phyloP scores from a whole-genome alignment of 2,329 filamentous ascomycete genomes.

The Blastomyces percursus region DNA sequence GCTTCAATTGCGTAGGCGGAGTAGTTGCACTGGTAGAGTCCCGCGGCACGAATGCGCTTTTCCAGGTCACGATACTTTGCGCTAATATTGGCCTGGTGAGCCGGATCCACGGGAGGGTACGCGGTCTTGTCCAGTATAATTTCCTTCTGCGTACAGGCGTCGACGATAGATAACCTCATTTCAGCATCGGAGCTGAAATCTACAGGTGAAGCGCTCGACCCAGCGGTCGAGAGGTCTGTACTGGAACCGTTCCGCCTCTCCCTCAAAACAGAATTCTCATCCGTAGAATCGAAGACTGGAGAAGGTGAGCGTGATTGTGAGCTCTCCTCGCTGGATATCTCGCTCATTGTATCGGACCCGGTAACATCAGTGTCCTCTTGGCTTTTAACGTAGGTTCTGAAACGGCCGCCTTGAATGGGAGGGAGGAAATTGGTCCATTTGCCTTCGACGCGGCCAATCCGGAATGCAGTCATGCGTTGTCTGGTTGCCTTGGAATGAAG shows the following conservation, averaged over 20 bases:
- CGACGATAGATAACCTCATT: conserved; percentile 50
- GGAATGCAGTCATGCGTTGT: conserved; percentile 65
- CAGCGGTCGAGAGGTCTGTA: not conserved
- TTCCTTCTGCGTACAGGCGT: conserved; percentile 61
- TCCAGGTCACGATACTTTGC: conserved; percentile 68
- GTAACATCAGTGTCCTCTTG: conserved; percentile 32
- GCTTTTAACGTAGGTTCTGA: conserved; percentile 45
- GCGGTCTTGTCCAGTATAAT: conserved; percentile 63
- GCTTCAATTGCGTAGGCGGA: conserved; percentile 64
- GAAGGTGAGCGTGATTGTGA: conserved; percentile 48
- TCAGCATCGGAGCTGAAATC: conserved; percentile 16
- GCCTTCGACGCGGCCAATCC: conserved; percentile 70
- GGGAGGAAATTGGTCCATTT: conserved; percentile 78
- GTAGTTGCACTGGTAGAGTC: conserved; percentile 77
- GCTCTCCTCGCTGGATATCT: conserved; percentile 39
- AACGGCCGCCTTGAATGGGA: conserved; percentile 79
- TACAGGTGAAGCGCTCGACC: not conserved
- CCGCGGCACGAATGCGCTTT: conserved; percentile 57
- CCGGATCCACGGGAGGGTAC: conserved; percentile 65
- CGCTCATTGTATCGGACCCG: conserved; percentile 6
- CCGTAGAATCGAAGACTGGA: conserved; percentile 46
- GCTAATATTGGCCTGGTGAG: conserved; percentile 63
- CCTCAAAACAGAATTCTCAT: conserved; percentile 28
- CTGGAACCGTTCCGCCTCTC: conserved; percentile 18
- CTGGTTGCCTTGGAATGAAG: conserved; percentile 71